Conservation (phyloP, 148 eudicot species). For the Diospyros lotus region DNA sequence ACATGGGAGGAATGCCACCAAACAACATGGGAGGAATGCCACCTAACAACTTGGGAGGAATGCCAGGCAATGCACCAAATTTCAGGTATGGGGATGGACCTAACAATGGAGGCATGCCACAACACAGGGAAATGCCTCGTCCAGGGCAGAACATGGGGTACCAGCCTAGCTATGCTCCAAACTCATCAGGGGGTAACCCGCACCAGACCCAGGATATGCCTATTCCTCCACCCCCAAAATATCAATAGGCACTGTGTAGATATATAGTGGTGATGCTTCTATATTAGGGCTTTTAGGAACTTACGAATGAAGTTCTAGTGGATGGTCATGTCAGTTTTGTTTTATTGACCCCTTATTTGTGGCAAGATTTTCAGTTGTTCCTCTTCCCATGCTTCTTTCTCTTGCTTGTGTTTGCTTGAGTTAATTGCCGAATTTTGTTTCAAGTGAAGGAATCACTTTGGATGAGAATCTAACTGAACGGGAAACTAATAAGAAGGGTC, state of each 20-base stretch:
- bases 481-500: too few relatives aligned
- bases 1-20: constrained; percentile 23
- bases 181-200: constrained; percentile 30
- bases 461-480: too few relatives aligned
- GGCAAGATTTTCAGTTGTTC: neutral
- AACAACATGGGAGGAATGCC: constrained; percentile 23
- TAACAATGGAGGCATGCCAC: constrained; percentile 36
- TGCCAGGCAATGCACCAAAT: constrained; percentile 29
- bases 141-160: constrained; percentile 21
- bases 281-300: neutral
- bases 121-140: constrained; percentile 31
- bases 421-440: too few relatives aligned
- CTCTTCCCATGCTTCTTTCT: neutral
- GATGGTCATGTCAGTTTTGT: too few relatives aligned
- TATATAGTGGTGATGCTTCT: neutral
- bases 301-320: too few relatives aligned
- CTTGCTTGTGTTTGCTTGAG: too few relatives aligned
- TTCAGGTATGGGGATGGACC: constrained; percentile 27
- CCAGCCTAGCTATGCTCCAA: constrained; percentile 35
- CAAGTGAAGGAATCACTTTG: too few relatives aligned
- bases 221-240: constrained; percentile 30
- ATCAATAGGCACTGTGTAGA: constrained; percentile 16
- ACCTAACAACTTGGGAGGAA: constrained; percentile 22
- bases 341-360: neutral
- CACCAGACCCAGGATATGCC: constrained; percentile 46